Evolutionary conservation across 2,329 filamentous ascomycete species (phyloP), one percentile per base, ranked within the genome.

Genomic region (Aspergillus sp.): DNA sequence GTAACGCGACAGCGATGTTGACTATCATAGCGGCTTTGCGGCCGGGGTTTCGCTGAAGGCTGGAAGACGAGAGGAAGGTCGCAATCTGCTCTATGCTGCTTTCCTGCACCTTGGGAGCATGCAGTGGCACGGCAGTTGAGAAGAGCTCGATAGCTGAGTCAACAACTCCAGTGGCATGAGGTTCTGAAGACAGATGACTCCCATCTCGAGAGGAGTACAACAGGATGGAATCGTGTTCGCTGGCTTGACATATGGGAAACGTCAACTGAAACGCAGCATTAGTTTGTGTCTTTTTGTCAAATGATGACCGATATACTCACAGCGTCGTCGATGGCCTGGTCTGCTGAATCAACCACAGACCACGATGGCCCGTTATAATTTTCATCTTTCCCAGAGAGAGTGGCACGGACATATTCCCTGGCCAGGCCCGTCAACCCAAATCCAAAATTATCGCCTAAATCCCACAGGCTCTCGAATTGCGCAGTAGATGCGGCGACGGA

Each of bases 101-200:
- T 70, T 99, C 94, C 65, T 99, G 94, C 2, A 99, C 89, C 65
- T 93, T 96, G 3, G 90, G 81, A 0, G 89, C 88, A 43, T 95
- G 95, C 9, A 96, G 77, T 2, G 94, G 92, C 52, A 99, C 86
- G 36, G 90, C 89, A 49, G 95, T 89, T 2, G 92, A 90, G 68
- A 99, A 99, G 0, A 97, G 78, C 56, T 94, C 87, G 51, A 99
- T 95, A 0, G 94, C 92, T 65, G 93, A 85, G 66, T 99, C 96
- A 55, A 97, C 89, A 22, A 96, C 92, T 66, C 96, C 92, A 0
- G 93, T 99, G 0, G 89, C 86, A 5, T 94, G 87, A 8, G 93
- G 91, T 58, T 94, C 88, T 14, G 89, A 88, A 32, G 82, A 75
- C 50, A 69, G 62, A 56, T 75, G 47, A 65, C 76, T 60, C 1